A percentile compares a stretch with the other conserved stretches of the same genome.
Conservation (phyloP, 352 stramenopile genomes). For the Pythium folliculosum region DNA sequence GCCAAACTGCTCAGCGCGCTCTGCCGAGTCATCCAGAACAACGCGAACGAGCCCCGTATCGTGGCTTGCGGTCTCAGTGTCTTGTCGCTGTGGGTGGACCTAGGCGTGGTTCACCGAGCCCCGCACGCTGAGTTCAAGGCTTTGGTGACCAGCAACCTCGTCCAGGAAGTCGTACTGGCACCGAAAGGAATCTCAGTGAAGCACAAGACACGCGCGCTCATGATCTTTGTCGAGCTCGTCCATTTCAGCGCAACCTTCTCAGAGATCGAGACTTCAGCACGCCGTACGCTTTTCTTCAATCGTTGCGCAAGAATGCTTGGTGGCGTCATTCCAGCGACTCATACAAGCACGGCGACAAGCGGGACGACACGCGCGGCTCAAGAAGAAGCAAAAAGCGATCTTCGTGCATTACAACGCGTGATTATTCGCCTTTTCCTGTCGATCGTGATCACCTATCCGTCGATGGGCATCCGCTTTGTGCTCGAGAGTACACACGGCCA, state of each 20-base stretch:
- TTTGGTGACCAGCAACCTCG: slow-evolving; percentile 28
- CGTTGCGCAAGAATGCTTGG: slow-evolving; percentile 67
- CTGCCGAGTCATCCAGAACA: slow-evolving; percentile 38
- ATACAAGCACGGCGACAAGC: neutral
- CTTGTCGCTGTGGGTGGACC: slow-evolving; percentile 29
- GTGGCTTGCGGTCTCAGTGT: slow-evolving; percentile 30
- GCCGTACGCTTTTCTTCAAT: slow-evolving; percentile 60
- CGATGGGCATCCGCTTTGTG: slow-evolving; percentile 64
- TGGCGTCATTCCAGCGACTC: neutral
- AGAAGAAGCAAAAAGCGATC: slow-evolving; percentile 20
- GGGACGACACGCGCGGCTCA: slow-evolving; percentile 14
- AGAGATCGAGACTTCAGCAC: slow-evolving; percentile 28
- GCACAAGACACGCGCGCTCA: slow-evolving; percentile 22
- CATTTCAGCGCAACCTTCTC: slow-evolving; percentile 27
- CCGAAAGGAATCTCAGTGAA: slow-evolving; percentile 29
- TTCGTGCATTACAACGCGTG: slow-evolving; percentile 45
- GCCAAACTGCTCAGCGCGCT: slow-evolving; percentile 34
- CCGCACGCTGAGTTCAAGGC: slow-evolving; percentile 25
- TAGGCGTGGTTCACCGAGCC: slow-evolving; percentile 10
- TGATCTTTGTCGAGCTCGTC: slow-evolving; percentile 25
- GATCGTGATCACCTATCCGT: slow-evolving; percentile 58
- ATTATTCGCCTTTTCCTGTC: slow-evolving; percentile 62
- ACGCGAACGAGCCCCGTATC: slow-evolving; percentile 25
- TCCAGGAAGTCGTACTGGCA: slow-evolving; percentile 33
- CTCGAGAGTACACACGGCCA: slow-evolving; percentile 67